Evolutionary conservation across 176 grass and related monocot genomes (phyloP), one percentile per base, ranked within the genome.

Genomic region (Otatea glauca): DNA sequence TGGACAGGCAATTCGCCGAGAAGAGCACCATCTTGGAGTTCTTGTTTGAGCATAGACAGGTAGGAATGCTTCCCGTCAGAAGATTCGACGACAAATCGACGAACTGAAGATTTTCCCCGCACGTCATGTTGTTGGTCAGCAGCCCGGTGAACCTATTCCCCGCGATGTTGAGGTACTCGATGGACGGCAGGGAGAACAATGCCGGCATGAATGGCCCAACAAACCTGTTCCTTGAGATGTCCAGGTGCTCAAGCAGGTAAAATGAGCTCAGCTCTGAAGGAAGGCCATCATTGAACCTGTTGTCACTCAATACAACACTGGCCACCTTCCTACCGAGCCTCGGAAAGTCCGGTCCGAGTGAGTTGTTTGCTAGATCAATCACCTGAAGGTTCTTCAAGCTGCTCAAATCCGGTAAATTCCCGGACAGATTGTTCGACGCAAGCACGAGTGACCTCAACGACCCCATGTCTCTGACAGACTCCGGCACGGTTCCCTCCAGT

Each of bases 31-130:
- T 65, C 77, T 90, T 89, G 27, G 79, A 82, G 34, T 78, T 54
- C 75, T 84, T 84, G 21, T 2, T n/a, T 1, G 59, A 54, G 75
- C 39, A 27, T 35, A 99, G 87, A 65, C 96, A 99, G 35, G 78
- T 53, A 2, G 96, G 96, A 44, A 96, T 84, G 84, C 35, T 96
- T 32, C 96, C 96, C 14, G 91, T 92, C 48, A 99, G 87, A 72
- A 99, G 96, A 82, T 99, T 99, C 9, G 83, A 82, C 0, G 96
- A 99, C 12, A 99, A 45, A 84, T 99, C 93, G 3, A 94, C 91
- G 82, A 87, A 91, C 2, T 42, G 88, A 27, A 99, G 88, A 54
- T 89, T 89, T 5, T 89, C 90, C 62, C 85, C 94, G 66, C 96
- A 99, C 4, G 96, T 81, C 77, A 92, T 90, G 84, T 92, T 99